phyloP scores from a whole-genome alignment of 164 flowering plant genomes.

The Amborella trichopoda region DNA sequence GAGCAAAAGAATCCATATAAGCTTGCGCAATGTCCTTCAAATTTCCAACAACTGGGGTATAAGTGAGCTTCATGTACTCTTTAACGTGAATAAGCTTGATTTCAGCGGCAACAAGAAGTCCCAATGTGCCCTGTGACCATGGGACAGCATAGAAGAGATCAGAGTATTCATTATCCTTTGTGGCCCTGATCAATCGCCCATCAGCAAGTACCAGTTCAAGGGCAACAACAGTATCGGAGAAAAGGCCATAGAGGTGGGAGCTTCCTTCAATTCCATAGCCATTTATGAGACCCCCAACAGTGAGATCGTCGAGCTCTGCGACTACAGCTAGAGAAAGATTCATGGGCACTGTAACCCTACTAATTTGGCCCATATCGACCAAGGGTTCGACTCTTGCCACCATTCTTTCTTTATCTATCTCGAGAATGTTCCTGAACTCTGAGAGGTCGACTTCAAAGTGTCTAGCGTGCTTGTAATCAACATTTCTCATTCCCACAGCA shows the following conservation, averaged over 20 bases:
- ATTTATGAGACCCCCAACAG: conserved; percentile 97
- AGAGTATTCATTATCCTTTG: conserved; percentile 80
- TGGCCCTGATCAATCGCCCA: conserved; percentile 81
- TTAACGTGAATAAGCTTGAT: conserved; percentile 83
- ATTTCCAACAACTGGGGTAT: conserved; percentile 68
- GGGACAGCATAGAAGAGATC: conserved; percentile 93
- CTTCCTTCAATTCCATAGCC: conserved; percentile 99
- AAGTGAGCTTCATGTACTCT: conserved; percentile 93
- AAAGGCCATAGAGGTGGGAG: conserved; percentile 89
- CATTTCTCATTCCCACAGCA: conserved; percentile 99
- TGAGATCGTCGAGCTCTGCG: conserved; percentile 98
- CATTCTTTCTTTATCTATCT: conserved; percentile 77
- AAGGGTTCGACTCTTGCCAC: conserved; percentile 89
- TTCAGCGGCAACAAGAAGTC: conserved; percentile 93
- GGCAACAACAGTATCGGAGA: conserved; percentile 95
- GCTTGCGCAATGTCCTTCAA: conserved; percentile 69
- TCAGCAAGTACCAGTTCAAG: conserved; percentile 87
- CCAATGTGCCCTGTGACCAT: conserved; percentile 98
- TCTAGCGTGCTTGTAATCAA: conserved; percentile 92
- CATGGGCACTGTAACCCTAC: conserved; percentile 82
- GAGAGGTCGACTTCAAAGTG: conserved; percentile 97
- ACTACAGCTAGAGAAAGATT: conserved; percentile 94
- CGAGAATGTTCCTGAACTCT: conserved; percentile 70
- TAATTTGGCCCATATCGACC: conserved; percentile 97
- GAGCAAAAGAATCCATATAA: conserved; percentile 78